Percentiles rank a stretch among this genome's conserved stretches.
Evolutionary conservation across 2,329 filamentous ascomycete species (phyloP).

Genomic region (Venturia aucupariae): DNA sequence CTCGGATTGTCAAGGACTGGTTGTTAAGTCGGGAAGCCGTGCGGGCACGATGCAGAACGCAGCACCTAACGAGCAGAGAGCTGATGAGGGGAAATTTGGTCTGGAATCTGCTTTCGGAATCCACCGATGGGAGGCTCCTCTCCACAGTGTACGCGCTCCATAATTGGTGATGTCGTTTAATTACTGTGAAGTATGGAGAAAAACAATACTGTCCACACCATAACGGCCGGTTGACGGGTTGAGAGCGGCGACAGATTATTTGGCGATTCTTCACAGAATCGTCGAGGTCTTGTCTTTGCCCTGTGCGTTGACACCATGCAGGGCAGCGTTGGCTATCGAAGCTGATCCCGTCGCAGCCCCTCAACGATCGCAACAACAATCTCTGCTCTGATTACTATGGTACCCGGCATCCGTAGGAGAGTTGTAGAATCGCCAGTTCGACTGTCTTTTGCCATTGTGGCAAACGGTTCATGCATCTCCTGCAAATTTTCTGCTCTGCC

Average conservation of each 20-base stretch:
- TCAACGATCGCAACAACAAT: neutral
- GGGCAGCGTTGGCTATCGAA: neutral
- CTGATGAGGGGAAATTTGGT: neutral
- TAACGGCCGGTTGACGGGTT: no score
- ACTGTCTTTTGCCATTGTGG: neutral
- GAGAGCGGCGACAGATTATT: no score
- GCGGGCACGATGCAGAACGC: constrained; percentile 1
- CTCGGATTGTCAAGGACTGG: neutral
- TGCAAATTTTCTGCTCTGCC: neutral
- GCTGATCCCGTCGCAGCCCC: neutral
- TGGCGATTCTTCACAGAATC: neutral
- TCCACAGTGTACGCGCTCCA: neutral
- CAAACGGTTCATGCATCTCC: neutral
- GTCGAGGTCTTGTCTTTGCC: neutral
- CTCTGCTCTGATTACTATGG: no score
- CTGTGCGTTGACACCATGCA: neutral
- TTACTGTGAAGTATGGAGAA: neutral
- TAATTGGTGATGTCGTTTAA: neutral
- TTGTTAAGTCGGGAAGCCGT: neutral
- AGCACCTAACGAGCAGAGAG: neutral
- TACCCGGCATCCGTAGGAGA: neutral
- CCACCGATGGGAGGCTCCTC: neutral
- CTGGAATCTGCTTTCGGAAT: neutral
- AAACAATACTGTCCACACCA: neutral
- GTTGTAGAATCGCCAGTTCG: neutral